Evolutionary conservation across 1,139 yeast genomes (phyloP), one percentile per base, ranked within the genome.

Genomic region (Candida neerlandica): DNA sequence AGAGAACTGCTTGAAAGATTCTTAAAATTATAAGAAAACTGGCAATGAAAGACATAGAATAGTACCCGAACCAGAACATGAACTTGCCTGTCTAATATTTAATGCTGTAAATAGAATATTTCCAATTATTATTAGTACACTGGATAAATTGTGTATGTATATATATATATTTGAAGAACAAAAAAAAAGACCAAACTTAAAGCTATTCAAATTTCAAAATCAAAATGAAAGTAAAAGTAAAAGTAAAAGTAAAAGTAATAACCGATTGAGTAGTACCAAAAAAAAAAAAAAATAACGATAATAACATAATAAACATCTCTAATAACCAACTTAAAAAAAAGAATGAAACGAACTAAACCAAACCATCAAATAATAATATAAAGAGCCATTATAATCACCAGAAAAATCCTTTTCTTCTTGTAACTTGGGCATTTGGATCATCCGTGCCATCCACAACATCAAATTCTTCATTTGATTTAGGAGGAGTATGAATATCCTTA

Each of bases 361-460:
- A 33, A 10, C 21, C 30, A 40, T 30, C 21, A 29, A n/a, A n/a
- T 11, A 33, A 26, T 10, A 29, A 29, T 29, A 3, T 12, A 29
- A 5, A 32, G 26, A 43, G 19, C 33, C 16, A 30, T 23, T 10
- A 23, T 23, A 7, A 23, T 43, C 47, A 54, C 55, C 56, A 54
- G 37, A 50, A 49, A 50, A 29, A 53, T 12, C 52, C 49, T 46
- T 43, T 53, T 26, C 67, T 72, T 21, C 53, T 53, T 5, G 48
- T 27, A 15, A 40, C 45, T 38, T 50, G 45, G 12, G 45, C 38
- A 6, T 45, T 40, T 18, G 45, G 40, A 27, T 43, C 45, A 4
- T 40, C 43, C 1, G 75, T 75, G 46, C 62, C 66, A 45, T 75
- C 78, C 46, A 78, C 75, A 41, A 78, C 60, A 56, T 78, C 84